A percentile compares a stretch with the other conserved stretches of the same genome.
Evolutionary conservation across 2,329 filamentous ascomycete species (phyloP).

Genomic region (Exophiala oligosperma): DNA sequence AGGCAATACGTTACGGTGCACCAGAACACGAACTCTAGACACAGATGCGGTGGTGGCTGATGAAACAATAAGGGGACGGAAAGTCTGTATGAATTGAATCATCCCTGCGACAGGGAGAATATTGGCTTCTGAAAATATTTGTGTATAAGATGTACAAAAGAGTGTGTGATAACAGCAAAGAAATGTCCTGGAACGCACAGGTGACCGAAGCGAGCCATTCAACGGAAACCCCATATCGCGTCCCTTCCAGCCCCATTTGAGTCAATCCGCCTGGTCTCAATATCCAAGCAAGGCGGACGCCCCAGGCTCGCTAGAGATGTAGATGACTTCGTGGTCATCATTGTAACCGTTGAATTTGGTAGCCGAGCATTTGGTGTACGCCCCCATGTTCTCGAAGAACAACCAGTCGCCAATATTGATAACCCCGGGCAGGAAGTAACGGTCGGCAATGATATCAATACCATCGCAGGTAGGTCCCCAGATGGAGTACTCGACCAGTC

Average conservation of each 20-base stretch:
- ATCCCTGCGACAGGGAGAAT: slow-evolving; percentile 10
- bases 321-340: slow-evolving; percentile 88
- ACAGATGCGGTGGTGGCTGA: no score
- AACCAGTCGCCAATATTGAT: slow-evolving; percentile 96
- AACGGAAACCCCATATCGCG: background rate
- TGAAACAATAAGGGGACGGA: background rate
- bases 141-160: slow-evolving; percentile 6
- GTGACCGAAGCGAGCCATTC: background rate
- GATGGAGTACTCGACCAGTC: slow-evolving; percentile 79
- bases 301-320: slow-evolving; percentile 90
- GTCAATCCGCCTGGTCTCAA: slow-evolving; percentile 23
- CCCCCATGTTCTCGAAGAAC: slow-evolving; percentile 98
- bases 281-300: slow-evolving; percentile 70
- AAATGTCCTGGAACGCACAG: background rate
- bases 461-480: slow-evolving; percentile 98
- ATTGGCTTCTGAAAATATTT: background rate
- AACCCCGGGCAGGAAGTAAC: slow-evolving; percentile 71
- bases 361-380: slow-evolving; percentile 96
- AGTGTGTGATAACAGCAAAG: slow-evolving; percentile 22
- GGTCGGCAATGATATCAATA: slow-evolving; percentile 89
- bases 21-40: no score
- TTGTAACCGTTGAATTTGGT: slow-evolving; percentile 98
- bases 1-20: no score
- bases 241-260: background rate
- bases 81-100: slow-evolving; percentile 13